phyloP scores from a whole-genome alignment of 768 basidiomycete species.

The Naganishia antarctica region DNA sequence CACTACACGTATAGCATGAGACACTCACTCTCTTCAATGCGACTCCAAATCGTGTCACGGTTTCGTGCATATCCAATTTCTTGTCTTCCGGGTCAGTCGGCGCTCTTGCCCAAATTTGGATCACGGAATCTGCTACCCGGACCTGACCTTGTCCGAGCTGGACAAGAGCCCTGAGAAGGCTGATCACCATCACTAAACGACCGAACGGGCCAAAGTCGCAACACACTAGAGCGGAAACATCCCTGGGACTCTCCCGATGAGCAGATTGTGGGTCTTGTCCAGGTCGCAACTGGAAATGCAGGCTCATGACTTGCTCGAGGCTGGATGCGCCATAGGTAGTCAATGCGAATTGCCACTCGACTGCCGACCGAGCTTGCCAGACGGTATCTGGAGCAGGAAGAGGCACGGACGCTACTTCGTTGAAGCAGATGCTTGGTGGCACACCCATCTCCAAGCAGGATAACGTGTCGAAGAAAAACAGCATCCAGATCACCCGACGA shows the following conservation, averaged over 20 bases:
- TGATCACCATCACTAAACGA: conserved; percentile 46
- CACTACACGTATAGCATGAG: not conserved
- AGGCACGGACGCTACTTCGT: conserved; percentile 46
- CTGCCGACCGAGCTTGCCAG: conserved; percentile 48
- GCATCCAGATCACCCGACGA: conserved; percentile 47
- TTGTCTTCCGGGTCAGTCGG: not conserved
- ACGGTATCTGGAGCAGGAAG: conserved; percentile 49
- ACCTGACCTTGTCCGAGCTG: conserved; percentile 50
- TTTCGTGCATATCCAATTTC: not conserved
- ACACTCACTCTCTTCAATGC: conserved; percentile 37
- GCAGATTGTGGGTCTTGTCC: conserved; percentile 8
- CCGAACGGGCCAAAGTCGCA: conserved; percentile 49
- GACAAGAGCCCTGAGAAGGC: conserved; percentile 47
- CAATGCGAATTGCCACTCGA: conserved; percentile 45
- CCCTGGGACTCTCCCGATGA: conserved; percentile 8
- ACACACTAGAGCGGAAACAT: conserved; percentile 34
- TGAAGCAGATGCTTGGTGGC: conserved; percentile 39
- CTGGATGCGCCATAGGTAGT: conserved; percentile 40
- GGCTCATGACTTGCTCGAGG: conserved; percentile 44
- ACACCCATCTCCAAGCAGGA: conserved; percentile 49
- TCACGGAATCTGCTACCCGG: conserved; percentile 42
- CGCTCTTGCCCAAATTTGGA: conserved; percentile 38
- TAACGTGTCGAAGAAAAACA: conserved; percentile 51
- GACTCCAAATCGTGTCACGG: conserved; percentile 29
- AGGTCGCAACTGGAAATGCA: conserved; percentile 34